phyloP scores from a whole-genome alignment of 2,329 filamentous ascomycete genomes.

The Zarea fungicola region DNA sequence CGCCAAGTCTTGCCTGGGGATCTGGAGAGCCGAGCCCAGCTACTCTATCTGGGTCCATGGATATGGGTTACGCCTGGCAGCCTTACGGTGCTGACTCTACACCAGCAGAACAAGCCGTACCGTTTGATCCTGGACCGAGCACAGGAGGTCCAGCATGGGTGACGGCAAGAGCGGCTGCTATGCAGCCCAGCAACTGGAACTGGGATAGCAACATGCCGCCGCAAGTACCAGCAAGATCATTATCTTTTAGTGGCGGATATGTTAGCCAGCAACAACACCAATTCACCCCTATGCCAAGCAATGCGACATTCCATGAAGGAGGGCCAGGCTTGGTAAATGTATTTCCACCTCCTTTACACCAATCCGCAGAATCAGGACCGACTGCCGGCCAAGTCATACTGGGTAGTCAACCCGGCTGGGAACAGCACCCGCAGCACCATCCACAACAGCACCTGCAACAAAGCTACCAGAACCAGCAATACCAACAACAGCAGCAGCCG shows the following conservation, averaged over 20 bases:
- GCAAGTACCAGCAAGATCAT: neutral
- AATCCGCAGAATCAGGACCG: neutral
- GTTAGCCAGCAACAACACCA: neutral
- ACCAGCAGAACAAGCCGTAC: neutral
- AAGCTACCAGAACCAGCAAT: too few relatives aligned
- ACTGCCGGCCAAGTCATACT: neutral
- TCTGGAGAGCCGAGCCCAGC: constrained; percentile 5
- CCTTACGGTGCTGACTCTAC: neutral
- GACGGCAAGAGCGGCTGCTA: neutral
- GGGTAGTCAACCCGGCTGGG: neutral
- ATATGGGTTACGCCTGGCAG: constrained; percentile 1
- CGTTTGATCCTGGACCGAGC: neutral
- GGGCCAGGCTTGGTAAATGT: neutral
- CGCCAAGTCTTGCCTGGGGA: neutral
- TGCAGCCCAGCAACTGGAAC: neutral
- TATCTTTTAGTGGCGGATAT: neutral
- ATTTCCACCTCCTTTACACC: neutral
- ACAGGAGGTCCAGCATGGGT: neutral
- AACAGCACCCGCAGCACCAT: neutral
- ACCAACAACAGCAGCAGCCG: neutral
- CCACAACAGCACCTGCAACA: too few relatives aligned
- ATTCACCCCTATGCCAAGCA: neutral
- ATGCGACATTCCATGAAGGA: neutral
- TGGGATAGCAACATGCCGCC: neutral
- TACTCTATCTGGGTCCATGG: constrained; percentile 1